phyloP scores from a whole-genome alignment of 2,329 filamentous ascomycete genomes.

The Hypoxylon sp. region DNA sequence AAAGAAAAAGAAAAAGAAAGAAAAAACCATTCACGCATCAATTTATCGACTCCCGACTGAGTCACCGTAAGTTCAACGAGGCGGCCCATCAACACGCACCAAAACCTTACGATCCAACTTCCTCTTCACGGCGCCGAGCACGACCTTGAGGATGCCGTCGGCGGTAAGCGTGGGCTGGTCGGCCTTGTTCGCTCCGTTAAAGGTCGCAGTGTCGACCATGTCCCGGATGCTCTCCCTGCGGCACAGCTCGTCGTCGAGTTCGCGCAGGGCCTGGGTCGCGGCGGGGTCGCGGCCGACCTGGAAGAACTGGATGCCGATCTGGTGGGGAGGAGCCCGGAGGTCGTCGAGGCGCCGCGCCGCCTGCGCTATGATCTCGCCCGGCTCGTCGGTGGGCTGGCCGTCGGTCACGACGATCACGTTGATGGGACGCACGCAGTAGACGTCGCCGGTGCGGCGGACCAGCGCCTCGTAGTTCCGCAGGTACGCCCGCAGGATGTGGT shows the following conservation, averaged over 20 bases:
- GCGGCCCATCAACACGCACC: conserved; percentile 21
- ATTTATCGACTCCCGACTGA: neutral
- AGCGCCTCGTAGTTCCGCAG: conserved; percentile 67
- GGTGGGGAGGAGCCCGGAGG: conserved; percentile 79
- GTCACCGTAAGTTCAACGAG: neutral
- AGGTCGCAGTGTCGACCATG: conserved; percentile 93
- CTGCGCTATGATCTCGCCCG: conserved; percentile 76
- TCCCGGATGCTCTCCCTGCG: conserved; percentile 74
- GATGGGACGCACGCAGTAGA: conserved; percentile 76
- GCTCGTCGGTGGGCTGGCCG: conserved; percentile 84
- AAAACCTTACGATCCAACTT: conserved; percentile 69
- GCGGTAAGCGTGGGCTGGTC: conserved; percentile 68
- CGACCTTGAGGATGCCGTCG: conserved; percentile 83
- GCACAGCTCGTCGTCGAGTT: conserved; percentile 82
- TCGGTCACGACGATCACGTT: conserved; percentile 97
- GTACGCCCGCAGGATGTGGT: conserved; percentile 81
- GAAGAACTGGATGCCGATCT: conserved; percentile 96
- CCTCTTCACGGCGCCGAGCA: conserved; percentile 82
- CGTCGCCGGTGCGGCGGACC: conserved; percentile 52
- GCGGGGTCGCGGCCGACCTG: conserved; percentile 83
- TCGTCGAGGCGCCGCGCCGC: conserved; percentile 79
- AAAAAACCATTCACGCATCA: neutral
- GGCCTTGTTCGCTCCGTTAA: conserved; percentile 66
- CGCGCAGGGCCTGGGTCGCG: conserved; percentile 75
- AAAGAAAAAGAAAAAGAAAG: too few species aligned